Conservation (phyloP, 192 early-diverging fungal species). For the Entrophospora sp. region DNA sequence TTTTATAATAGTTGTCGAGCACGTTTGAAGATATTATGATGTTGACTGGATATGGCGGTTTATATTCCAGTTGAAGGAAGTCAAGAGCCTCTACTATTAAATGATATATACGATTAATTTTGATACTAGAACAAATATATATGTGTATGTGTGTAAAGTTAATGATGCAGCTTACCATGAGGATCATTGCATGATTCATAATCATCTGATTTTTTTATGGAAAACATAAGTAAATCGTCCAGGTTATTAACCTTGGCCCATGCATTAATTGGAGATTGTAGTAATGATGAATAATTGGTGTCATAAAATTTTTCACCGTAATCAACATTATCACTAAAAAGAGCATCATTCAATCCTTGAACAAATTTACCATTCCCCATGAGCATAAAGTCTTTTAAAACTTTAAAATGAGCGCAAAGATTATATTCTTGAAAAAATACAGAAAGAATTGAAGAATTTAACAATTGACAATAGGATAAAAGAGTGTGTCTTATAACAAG, state of each 20-base stretch:
- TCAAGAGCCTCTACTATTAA: constrained; percentile 33
- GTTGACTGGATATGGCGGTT: constrained; percentile 35
- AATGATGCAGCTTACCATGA: constrained; percentile 28
- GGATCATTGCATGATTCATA: constrained; percentile 29
- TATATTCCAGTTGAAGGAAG: constrained; percentile 40
- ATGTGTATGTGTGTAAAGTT: no score
- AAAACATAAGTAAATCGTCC: constrained; percentile 34
- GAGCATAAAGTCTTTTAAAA: constrained; percentile 32
- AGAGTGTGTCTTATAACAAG: background rate
- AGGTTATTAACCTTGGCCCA: constrained; percentile 21
- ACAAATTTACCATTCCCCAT: constrained; percentile 36
- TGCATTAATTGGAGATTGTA: no score
- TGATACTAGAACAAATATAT: background rate
- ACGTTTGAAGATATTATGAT: constrained; percentile 30
- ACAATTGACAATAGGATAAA: constrained; percentile 13
- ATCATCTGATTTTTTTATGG: constrained; percentile 26
- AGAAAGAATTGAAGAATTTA: constrained; percentile 38
- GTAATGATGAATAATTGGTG: no score
- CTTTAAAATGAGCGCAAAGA: constrained; percentile 31
- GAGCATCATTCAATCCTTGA: constrained; percentile 24
- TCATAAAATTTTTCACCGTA: background rate
- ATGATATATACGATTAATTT: background rate
- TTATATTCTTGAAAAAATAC: constrained; percentile 38
- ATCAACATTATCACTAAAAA: constrained; percentile 33
- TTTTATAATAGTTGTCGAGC: constrained; percentile 35